phyloP scores from a whole-genome alignment of 1,284 basidiomycete species.

The Athelia sp. region DNA sequence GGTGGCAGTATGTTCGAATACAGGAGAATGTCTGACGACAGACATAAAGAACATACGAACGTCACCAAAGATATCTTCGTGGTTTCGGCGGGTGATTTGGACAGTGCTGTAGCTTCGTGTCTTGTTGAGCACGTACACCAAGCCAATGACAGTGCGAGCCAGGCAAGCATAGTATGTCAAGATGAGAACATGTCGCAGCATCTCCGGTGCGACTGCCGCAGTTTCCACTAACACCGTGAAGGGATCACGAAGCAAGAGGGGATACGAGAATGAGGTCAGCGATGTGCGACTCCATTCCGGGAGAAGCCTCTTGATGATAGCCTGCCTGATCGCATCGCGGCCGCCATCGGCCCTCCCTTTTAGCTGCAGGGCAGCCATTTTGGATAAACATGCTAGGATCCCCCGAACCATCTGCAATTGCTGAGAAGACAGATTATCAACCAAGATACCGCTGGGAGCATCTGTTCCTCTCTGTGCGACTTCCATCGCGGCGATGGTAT shows the following conservation, averaged over 20 bases:
- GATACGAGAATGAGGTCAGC: constrained; percentile 69
- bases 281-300: constrained; percentile 88
- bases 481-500: constrained; percentile 83
- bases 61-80: constrained; percentile 71
- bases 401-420: constrained; percentile 77
- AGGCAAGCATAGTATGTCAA: constrained; percentile 88
- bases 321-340: constrained; percentile 69
- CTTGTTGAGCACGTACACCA: constrained; percentile 77
- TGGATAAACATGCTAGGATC: constrained; percentile 63
- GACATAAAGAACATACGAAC: constrained; percentile 83
- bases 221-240: constrained; percentile 85
- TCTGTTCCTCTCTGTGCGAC: constrained; percentile 71
- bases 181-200: constrained; percentile 79
- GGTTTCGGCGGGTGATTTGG: constrained; percentile 38
- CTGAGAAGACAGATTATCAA: constrained; percentile 74
- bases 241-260: constrained; percentile 82
- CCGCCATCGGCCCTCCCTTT: constrained; percentile 65
- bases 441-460: constrained; percentile 46
- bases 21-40: constrained; percentile 72
- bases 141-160: constrained; percentile 77
- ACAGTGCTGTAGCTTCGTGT: constrained; percentile 48
- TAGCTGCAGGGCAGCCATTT: constrained; percentile 65
- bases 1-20: constrained; percentile 76
- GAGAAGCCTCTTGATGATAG: constrained; percentile 81
- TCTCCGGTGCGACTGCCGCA: constrained; percentile 83